Percentiles rank a stretch among this genome's conserved stretches.
phyloP scores from a whole-genome alignment of 2,329 filamentous ascomycete genomes.

The Botryotinia convoluta region DNA sequence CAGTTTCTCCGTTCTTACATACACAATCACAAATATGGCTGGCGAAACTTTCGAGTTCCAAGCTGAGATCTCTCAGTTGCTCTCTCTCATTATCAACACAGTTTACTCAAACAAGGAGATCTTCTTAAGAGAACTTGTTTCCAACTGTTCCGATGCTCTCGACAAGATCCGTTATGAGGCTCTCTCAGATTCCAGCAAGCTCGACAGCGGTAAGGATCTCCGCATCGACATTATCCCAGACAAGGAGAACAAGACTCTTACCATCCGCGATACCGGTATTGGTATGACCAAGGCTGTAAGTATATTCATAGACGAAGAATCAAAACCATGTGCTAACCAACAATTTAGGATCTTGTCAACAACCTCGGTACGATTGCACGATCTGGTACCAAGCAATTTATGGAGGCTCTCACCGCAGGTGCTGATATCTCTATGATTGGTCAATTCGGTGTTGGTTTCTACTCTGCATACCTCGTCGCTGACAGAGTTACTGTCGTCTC shows the following conservation, averaged over 20 bases:
- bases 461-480: constrained; percentile 98
- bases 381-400: constrained; percentile 99
- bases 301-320: constrained; percentile 36
- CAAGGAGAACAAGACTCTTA: constrained; percentile 96
- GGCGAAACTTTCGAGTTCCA: constrained; percentile 98
- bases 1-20: constrained; percentile 20
- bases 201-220: constrained; percentile 96
- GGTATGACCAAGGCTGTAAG: constrained; percentile 99
- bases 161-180: constrained; percentile 99
- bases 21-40: constrained; percentile 64
- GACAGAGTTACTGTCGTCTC: constrained; percentile 94
- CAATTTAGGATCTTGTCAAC: constrained; percentile 88
- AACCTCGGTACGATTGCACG: constrained; percentile 99
- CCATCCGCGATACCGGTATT: constrained; percentile 96
- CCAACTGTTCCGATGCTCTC: constrained; percentile 97
- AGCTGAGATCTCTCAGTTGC: constrained; percentile 99
- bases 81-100: constrained; percentile 99
- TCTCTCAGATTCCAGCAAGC: constrained; percentile 93
- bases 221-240: constrained; percentile 98
- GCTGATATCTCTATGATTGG: constrained; percentile 99
- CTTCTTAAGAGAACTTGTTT: constrained; percentile 97
- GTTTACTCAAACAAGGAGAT: constrained; percentile 99
- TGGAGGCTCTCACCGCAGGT: constrained; percentile 97
- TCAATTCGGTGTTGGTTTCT: constrained; percentile 99
- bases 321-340: constrained; percentile 40